Evolutionary conservation across 2,329 filamentous ascomycete species (phyloP), one percentile per base, ranked within the genome.

Genomic region (Niveomyces coronatus): DNA sequence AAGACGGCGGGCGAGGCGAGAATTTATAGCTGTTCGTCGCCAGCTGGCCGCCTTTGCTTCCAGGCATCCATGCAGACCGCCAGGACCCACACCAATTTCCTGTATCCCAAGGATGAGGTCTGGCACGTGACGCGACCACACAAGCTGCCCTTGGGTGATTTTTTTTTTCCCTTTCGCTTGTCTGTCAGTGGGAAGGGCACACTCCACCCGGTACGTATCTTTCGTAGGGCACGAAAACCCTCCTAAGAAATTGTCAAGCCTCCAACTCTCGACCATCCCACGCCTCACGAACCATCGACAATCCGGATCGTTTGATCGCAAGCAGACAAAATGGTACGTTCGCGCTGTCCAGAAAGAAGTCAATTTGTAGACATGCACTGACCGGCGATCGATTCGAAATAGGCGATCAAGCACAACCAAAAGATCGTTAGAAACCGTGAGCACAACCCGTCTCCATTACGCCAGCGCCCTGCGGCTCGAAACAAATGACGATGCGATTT

Each of bases 361-460:
- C n/a, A n/a, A n/a, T n/a, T n/a, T n/a, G n/a, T n/a, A n/a, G n/a
- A n/a, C n/a, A n/a, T n/a, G n/a, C n/a, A n/a, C n/a, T n/a, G n/a
- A n/a, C n/a, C n/a, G n/a, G n/a, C n/a, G n/a, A n/a, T n/a, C n/a
- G n/a, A n/a, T n/a, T n/a, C n/a, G n/a, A n/a, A n/a, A 53, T 61
- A 82, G 88, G 85, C 89, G 78, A 94, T 96, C 86, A 94, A 94
- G 82, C 87, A 95, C 84, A 96, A 96, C 76, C 87, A 95, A 77
- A 84, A 89, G 76, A 82, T 95, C 70, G 82, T 84, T 67, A 84
- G 89, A 79, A 94, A 93, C 80, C 88, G 82, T 86, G 73, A 74
- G 82, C 61, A 56, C 47, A 43, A 48, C 45, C 49, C 44, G 47
- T 51, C 48, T 40, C 45, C 51, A 40, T n/a, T n/a, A n/a, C n/a